Percentiles rank a stretch among this genome's conserved stretches.
Conservation (phyloP, 164 flowering plant species). For the Vitis labrusca region DNA sequence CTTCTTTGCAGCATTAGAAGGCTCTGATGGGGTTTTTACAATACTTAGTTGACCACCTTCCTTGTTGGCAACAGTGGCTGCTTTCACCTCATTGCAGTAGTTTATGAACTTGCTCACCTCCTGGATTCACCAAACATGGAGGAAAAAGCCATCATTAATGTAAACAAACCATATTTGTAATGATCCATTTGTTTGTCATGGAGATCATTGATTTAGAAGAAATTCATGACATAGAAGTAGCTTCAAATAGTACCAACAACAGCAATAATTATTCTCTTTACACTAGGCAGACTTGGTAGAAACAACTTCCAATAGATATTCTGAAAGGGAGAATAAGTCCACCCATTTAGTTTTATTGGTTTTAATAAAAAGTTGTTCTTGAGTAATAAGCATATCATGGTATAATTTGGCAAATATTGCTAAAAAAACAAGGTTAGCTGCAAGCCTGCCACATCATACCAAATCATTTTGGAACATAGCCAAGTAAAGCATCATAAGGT, state of each 20-base stretch:
- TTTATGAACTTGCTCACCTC: conserved; percentile 86
- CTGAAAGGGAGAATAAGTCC: background rate
- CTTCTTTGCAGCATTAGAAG: conserved; percentile 10
- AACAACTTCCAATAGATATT: background rate
- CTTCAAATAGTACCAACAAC: too few species aligned
- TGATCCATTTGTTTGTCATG: too few species aligned
- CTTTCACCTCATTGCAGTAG: conserved; percentile 78
- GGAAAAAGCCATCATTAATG: background rate
- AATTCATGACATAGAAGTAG: too few species aligned
- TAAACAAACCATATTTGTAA: background rate
- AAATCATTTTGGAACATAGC: too few species aligned
- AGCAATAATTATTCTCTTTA: too few species aligned
- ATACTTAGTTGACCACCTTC: conserved; percentile 80
- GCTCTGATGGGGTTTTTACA: conserved; percentile 40
- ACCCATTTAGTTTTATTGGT: background rate
- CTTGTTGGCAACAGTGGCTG: conserved; percentile 71
- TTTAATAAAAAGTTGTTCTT: too few species aligned
- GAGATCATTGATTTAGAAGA: too few species aligned
- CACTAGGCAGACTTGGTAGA: background rate
- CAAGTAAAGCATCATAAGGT: too few species aligned
- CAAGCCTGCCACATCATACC: too few species aligned
- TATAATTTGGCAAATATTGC: too few species aligned
- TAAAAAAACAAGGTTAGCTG: too few species aligned
- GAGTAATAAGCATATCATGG: too few species aligned
- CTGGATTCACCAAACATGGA: conserved; percentile 29